Percentiles rank a stretch among this genome's conserved stretches.
These are phyloP conservation scores for Alternaria alternata DNA, from an alignment of 2,329 filamentous ascomycete species.

Conservation along the genomic window DNA sequence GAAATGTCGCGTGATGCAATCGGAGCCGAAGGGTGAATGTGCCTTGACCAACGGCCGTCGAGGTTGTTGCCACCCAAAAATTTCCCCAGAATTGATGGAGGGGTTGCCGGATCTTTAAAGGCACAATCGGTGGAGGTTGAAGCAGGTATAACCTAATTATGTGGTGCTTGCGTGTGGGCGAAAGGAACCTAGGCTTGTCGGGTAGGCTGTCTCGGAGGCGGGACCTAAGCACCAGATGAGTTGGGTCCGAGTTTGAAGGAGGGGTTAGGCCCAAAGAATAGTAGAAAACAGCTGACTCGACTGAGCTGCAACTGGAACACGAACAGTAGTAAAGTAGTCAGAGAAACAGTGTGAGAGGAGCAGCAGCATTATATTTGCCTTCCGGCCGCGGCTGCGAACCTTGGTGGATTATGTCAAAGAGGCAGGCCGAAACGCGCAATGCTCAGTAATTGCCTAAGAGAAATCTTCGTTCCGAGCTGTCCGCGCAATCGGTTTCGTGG, in stretches of 20 bases:
- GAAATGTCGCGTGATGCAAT: slow-evolving; percentile 14
- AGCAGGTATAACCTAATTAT: neutral
- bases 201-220: slow-evolving; percentile 19
- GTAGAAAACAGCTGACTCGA: neutral
- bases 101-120: neutral
- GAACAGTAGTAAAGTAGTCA: slow-evolving; percentile 1
- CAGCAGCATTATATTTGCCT: slow-evolving; percentile 7
- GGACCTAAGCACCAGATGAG: slow-evolving; percentile 14
- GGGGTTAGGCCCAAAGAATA: neutral
- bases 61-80: slow-evolving; percentile 12
- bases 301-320: slow-evolving; percentile 5
- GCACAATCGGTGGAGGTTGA: neutral
- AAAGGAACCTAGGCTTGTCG: slow-evolving; percentile 23
- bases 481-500: slow-evolving; percentile 18
- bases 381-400: slow-evolving; percentile 16
- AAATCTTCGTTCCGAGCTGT: slow-evolving; percentile 14
- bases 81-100: slow-evolving; percentile 4
- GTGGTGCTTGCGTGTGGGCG: slow-evolving; percentile 20
- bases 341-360: slow-evolving; percentile 8
- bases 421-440: slow-evolving; percentile 14
- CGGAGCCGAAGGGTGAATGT: slow-evolving; percentile 5
- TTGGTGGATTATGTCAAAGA: slow-evolving; percentile 7
- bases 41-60: neutral
- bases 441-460: slow-evolving; percentile 12
- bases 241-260: slow-evolving; percentile 9